phyloP scores from a whole-genome alignment of 495 filamentous ascomycete genomes.

The Neurospora sp. region DNA sequence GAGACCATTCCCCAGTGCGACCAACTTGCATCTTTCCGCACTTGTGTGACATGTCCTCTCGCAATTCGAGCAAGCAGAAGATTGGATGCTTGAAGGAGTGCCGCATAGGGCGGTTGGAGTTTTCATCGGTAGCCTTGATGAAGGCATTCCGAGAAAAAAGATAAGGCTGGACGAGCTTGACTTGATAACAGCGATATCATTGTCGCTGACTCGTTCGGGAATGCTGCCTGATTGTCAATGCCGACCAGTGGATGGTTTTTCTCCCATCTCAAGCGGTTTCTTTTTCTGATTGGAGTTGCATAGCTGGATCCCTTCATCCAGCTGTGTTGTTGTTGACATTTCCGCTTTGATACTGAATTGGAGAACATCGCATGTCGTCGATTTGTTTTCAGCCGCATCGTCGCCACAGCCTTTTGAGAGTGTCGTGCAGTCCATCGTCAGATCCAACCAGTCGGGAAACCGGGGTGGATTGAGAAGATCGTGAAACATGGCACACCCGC shows the following conservation, averaged over 20 bases:
- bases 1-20: background rate
- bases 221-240: background rate
- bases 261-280: background rate
- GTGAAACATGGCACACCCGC: background rate
- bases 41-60: background rate
- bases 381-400: background rate
- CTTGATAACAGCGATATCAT: background rate
- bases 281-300: background rate
- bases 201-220: background rate
- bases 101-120: background rate
- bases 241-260: background rate
- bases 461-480: background rate
- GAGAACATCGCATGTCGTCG: background rate
- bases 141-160: background rate
- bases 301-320: background rate
- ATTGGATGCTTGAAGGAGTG: background rate
- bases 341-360: background rate
- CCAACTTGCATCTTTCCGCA: background rate
- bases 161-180: background rate
- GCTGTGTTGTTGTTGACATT: background rate
- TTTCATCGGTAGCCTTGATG: background rate
- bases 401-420: background rate
- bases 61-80: background rate
- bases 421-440: background rate
- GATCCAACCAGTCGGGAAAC: background rate